These are phyloP conservation scores for Phytophthora foliorum DNA, from an alignment of 352 stramenopile species.

Conservation along the genomic window DNA sequence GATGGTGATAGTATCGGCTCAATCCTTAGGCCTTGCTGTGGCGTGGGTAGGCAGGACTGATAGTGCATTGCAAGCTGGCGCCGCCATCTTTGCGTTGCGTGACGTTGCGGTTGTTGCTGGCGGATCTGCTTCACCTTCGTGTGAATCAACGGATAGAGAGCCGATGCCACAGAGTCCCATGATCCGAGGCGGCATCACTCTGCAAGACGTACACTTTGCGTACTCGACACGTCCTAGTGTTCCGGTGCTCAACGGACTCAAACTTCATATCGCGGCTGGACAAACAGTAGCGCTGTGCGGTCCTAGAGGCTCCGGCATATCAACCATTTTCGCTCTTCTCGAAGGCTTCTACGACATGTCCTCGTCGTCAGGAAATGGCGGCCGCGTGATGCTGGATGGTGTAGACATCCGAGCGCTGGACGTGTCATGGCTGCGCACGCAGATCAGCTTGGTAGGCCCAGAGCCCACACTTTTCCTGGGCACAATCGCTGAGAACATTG, in stretches of 20 bases:
- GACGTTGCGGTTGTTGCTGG: conserved; percentile 30
- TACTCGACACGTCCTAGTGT: conserved; percentile 45
- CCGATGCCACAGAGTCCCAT: conserved; percentile 25
- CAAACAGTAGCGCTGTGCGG: conserved; percentile 50
- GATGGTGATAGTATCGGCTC: conserved; percentile 50
- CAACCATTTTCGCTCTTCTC: conserved; percentile 63
- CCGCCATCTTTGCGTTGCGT: conserved; percentile 37
- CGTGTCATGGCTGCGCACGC: conserved; percentile 56
- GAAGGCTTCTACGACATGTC: conserved; percentile 80
- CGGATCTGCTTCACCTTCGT: conserved; percentile 9
- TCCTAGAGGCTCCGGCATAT: conserved; percentile 51
- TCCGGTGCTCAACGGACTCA: conserved; percentile 29
- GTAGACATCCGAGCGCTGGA: conserved; percentile 81
- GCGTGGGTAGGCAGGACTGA: conserved; percentile 40
- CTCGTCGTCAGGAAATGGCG: conserved; percentile 16
- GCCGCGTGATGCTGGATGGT: conserved; percentile 81
- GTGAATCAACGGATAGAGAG: conserved; percentile 17
- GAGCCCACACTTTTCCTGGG: conserved; percentile 68
- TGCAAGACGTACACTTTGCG: conserved; percentile 53
- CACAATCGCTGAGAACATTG: conserved; percentile 77
- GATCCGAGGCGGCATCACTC: conserved; percentile 46
- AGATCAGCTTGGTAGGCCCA: conserved; percentile 69
- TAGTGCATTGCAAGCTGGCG: conserved; percentile 34
- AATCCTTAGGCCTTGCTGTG: conserved; percentile 43
- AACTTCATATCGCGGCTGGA: conserved; percentile 34